Evolutionary conservation across 1,284 basidiomycete species (phyloP).

Genomic region (Tilletiopsis washingtonensis): DNA sequence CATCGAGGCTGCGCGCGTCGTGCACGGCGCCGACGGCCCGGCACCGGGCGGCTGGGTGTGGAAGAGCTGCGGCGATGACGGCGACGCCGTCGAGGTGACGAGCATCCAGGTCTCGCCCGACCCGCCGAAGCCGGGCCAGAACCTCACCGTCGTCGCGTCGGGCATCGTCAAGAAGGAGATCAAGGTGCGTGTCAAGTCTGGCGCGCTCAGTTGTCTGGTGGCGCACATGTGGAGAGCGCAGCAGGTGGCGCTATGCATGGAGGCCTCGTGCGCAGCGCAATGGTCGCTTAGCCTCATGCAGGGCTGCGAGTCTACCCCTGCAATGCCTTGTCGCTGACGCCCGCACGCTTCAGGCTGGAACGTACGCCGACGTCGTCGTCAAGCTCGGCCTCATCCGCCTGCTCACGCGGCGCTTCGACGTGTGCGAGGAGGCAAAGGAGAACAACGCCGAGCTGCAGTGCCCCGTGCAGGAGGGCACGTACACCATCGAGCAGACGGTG

Average conservation of each 20-base stretch:
- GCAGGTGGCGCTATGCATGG: no score
- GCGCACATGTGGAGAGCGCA: no score
- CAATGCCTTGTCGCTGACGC: no score
- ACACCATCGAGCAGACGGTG: slow-evolving; percentile 40
- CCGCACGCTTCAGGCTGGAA: slow-evolving; percentile 33
- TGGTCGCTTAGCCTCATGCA: no score
- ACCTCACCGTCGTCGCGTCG: slow-evolving; percentile 38
- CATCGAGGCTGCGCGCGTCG: no score
- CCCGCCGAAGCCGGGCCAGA: slow-evolving; percentile 39
- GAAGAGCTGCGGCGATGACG: slow-evolving; percentile 28
- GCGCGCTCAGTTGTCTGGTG: no score
- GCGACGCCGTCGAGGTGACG: slow-evolving; percentile 26
- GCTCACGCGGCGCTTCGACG: slow-evolving; percentile 33
- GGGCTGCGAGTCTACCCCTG: no score
- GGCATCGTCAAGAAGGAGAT: slow-evolving; percentile 26
- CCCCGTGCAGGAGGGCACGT: slow-evolving; percentile 32
- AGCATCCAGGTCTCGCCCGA: slow-evolving; percentile 37
- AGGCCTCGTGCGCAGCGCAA: no score
- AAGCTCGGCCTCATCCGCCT: slow-evolving; percentile 41
- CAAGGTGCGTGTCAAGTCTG: slow-evolving; percentile 37
- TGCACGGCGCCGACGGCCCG: no score
- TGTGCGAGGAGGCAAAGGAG: slow-evolving; percentile 34
- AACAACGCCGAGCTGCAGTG: slow-evolving; percentile 42
- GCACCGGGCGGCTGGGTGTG: slow-evolving; percentile 32
- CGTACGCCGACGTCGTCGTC: slow-evolving; percentile 37